Evolutionary conservation across 73 alveolate genomes (phyloP).

Genomic region (Diophrys appendiculata): DNA sequence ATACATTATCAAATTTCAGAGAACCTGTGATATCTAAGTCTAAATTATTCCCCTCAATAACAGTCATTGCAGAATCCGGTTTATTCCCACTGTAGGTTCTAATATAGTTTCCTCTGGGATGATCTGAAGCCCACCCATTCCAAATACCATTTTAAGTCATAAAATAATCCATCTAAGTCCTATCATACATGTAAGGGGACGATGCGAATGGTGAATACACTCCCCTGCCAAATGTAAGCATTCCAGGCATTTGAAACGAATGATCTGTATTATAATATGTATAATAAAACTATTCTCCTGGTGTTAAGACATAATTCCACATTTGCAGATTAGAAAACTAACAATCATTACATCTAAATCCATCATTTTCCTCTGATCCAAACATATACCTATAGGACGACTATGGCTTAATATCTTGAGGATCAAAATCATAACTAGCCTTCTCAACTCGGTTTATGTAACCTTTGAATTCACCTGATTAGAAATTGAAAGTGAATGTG

Average conservation of each 20-base stretch:
- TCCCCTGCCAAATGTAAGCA: no score
- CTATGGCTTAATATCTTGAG: not conserved
- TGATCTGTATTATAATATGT: no score
- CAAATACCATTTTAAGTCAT: not conserved
- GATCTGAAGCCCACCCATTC: not conserved
- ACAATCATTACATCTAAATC: no score
- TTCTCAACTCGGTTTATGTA: not conserved
- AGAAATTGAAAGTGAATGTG: not conserved
- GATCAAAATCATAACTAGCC: not conserved
- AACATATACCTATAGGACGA: not conserved
- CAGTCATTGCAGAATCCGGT: not conserved
- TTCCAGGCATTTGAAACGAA: no score
- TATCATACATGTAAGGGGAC: no score
- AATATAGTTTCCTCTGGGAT: not conserved
- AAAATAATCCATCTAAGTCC: no score
- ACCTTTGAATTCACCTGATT: not conserved
- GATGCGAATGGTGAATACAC: no score
- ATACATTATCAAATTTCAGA: not conserved
- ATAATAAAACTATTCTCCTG: no score
- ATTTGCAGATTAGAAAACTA: no score
- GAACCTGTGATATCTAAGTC: not conserved
- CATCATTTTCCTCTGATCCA: not conserved
- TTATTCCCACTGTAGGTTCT: not conserved
- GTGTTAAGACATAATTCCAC: no score
- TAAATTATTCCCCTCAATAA: not conserved